Evolutionary conservation across 139 green algal genomes (phyloP).

Genomic region (Zygnema cylindricum): DNA sequence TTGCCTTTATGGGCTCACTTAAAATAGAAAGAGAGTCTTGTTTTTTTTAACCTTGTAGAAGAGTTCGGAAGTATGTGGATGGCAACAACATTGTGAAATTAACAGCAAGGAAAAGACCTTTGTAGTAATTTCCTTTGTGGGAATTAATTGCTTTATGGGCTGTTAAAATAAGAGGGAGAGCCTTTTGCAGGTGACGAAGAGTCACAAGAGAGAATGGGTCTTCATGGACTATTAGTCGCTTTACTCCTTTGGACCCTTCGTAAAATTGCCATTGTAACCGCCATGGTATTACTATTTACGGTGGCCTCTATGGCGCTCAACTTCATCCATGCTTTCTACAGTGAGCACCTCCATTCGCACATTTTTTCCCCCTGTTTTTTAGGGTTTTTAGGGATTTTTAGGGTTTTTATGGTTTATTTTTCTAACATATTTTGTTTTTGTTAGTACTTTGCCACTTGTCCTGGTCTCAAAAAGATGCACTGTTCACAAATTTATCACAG

Average conservation of each 20-base stretch:
- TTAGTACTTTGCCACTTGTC: not conserved
- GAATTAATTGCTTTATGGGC: too few relatives aligned
- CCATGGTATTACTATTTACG: not conserved
- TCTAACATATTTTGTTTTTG: not conserved
- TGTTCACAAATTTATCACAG: not conserved
- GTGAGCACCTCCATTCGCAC: not conserved
- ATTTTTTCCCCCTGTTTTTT: not conserved
- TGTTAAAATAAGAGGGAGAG: too few relatives aligned
- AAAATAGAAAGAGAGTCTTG: too few relatives aligned
- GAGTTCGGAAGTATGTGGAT: too few relatives aligned
- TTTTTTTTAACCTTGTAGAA: too few relatives aligned
- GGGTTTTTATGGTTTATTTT: not conserved
- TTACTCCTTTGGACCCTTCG: not conserved
- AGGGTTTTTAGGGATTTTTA: not conserved
- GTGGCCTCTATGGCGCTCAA: not conserved
- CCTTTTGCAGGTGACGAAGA: too few relatives aligned
- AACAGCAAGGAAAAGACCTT: too few relatives aligned
- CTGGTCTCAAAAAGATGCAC: not conserved
- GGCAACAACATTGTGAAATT: too few relatives aligned
- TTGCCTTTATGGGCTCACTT: too few relatives aligned
- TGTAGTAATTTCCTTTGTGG: too few relatives aligned
- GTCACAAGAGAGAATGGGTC: too few relatives aligned
- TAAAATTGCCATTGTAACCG: not conserved
- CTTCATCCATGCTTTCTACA: not conserved
- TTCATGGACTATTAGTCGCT: too few relatives aligned